Base-by-base conservation (phyloP, 306 rosid species). In the Corylus avellana region DNA sequence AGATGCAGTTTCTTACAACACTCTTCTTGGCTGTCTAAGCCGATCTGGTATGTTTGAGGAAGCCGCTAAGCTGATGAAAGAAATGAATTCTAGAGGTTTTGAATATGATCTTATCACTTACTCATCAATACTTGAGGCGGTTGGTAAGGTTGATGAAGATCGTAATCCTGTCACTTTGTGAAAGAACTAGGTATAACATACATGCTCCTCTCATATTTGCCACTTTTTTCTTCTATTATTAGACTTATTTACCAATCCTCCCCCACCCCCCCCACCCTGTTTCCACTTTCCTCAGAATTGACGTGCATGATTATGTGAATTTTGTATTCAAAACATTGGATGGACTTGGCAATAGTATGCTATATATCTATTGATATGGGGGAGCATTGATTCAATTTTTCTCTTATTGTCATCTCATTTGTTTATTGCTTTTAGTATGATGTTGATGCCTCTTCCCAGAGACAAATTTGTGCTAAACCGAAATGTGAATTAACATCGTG, bases 91-190 rank as follows among this genome's bases (percentile, higher is more conserved):
- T 14, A 84, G 80, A 72, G 98, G 98, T 67, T 92, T 89, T 62
- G 84, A 86, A 76, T 91, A 92, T 69, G 95, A 95, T 78, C 81
- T 58, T 75, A 92, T 92, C 81, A 92, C 97, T 10, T 92, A 92
- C 91, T 91, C 97, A 14, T 95, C 97, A 29, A 92, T 95, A 77
- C 92, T 95, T 9, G 96, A 95, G 85, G 98, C 97, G n/a, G 96
- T 95, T 53, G 98, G 98, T 79, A 95, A 87, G 86, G 90, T 92
- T 66, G 95, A 95, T 82, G 96, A 88, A 64, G 91, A 82, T 59
- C 56, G 57, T 32, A 59, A 72, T 73, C 62, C 62, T 22, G 9
- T 47, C 72, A 37, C 74, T 48, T 61, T 35, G 22, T 74, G 53
- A 53, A 56, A 22, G 77, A n/a, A 22, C 76, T 71, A 29, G 83